Evolutionary conservation across 495 filamentous ascomycete genomes (phyloP).

Genomic region (Aspergillus wentii): DNA sequence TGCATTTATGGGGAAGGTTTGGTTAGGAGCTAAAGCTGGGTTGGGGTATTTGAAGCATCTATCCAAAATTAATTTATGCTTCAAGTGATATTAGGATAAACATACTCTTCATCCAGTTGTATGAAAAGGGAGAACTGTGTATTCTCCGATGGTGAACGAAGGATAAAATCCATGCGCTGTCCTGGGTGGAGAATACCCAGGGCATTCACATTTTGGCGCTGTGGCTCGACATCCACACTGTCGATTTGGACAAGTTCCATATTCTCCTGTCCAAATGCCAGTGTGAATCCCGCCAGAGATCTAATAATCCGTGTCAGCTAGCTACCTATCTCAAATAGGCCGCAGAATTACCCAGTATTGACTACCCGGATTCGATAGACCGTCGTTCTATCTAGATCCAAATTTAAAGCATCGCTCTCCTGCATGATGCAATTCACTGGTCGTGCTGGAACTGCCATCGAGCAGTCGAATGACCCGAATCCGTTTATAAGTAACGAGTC

Average conservation of each 20-base stretch:
- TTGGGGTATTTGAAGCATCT: slow-evolving; percentile 47
- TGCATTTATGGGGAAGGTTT: slow-evolving; percentile 38
- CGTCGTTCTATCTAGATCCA: slow-evolving; percentile 12
- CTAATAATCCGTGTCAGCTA: slow-evolving; percentile 18
- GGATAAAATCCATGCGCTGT: slow-evolving; percentile 44
- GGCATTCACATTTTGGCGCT: slow-evolving; percentile 22
- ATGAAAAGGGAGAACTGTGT: slow-evolving; percentile 24
- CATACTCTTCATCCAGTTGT: slow-evolving; percentile 39
- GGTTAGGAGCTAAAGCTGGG: slow-evolving; percentile 33
- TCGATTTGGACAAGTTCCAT: slow-evolving; percentile 38
- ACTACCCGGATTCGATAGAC: slow-evolving; percentile 29
- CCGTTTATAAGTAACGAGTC: slow-evolving; percentile 51
- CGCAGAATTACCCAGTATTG: slow-evolving; percentile 35
- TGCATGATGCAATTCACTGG: slow-evolving; percentile 38
- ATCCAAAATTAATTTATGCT: no score
- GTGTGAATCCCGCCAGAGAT: slow-evolving; percentile 37
- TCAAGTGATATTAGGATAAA: neutral
- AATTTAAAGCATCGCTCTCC: slow-evolving; percentile 13
- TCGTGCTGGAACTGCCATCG: slow-evolving; percentile 41
- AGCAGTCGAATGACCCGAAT: slow-evolving; percentile 42
- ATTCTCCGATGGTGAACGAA: slow-evolving; percentile 13
- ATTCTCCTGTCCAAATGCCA: slow-evolving; percentile 22
- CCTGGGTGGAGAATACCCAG: slow-evolving; percentile 44
- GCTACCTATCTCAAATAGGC: neutral
- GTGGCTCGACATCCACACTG: slow-evolving; percentile 25